These are phyloP conservation scores for Colletotrichum sp. DNA, from an alignment of 2,329 filamentous ascomycete genomes.

Conservation along the genomic window DNA sequence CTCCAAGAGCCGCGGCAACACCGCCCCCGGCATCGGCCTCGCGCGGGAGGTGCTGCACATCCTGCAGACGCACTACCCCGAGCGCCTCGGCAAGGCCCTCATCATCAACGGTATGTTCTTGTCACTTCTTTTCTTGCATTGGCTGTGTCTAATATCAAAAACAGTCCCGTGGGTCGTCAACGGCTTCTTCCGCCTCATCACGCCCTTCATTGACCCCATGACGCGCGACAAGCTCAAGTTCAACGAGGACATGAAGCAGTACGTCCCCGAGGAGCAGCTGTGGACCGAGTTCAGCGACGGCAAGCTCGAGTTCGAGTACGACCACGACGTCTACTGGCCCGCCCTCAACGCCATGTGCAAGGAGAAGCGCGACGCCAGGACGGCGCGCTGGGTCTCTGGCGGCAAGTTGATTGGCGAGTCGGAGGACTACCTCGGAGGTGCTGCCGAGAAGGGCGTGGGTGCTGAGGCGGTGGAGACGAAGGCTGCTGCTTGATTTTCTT, in stretches of 20 bases:
- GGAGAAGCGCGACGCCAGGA: constrained; percentile 66
- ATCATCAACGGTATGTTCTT: constrained; percentile 83
- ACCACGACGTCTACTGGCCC: constrained; percentile 89
- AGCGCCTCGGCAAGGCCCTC: constrained; percentile 85
- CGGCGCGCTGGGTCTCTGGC: constrained; percentile 76
- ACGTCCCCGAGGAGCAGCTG: constrained; percentile 83
- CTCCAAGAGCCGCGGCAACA: constrained; percentile 75
- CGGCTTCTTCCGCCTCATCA: constrained; percentile 96
- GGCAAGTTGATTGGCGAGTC: constrained; percentile 86
- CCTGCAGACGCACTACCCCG: constrained; percentile 94
- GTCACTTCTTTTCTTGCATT: not conserved
- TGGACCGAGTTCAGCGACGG: constrained; percentile 79
- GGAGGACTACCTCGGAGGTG: constrained; percentile 84
- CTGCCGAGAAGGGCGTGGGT: constrained; percentile 20
- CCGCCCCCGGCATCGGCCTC: constrained; percentile 73
- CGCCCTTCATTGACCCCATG: constrained; percentile 93
- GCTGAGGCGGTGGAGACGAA: not conserved
- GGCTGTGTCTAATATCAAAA: constrained; percentile 11
- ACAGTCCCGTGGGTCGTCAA: constrained; percentile 88
- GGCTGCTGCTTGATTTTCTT: not conserved
- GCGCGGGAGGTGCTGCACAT: constrained; percentile 88
- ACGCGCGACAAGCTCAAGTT: constrained; percentile 97
- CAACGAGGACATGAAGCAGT: constrained; percentile 87
- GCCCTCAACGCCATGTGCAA: constrained; percentile 76
- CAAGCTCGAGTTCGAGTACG: constrained; percentile 87